Evolutionary conservation across 2,329 filamentous ascomycete genomes (phyloP), one percentile per base, ranked within the genome.

Genomic region (Monilinia fructigena): DNA sequence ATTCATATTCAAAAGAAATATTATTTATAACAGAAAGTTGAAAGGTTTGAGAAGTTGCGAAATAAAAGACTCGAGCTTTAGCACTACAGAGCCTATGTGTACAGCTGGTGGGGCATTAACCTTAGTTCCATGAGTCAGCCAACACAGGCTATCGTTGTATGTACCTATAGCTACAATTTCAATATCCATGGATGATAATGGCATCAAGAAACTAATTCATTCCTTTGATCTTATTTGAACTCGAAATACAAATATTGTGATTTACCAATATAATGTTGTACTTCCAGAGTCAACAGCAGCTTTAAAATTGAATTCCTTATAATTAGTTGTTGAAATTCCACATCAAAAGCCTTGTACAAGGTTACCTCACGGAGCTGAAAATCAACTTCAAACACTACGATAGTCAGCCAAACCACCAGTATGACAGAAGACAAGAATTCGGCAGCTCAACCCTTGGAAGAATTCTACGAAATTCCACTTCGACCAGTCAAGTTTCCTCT

Each of bases 401-500:
- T 5, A 50, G 10, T 23, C 31, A 55, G 28, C 6, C 35, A 63
- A 28, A 28, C 8, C n/a, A 28, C 16, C 35, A 35, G 23, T 18
- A 45, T 52, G 48, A 40, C 35, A n/a, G 35, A 16, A 20, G 5
- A 40, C 4, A 16, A 40, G 0, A n/a, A n/a, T 23, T 35, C 23
- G 4, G 11, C 47, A 12, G 7, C 40, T n/a, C 60, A 38, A 20
- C 1, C 18, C 35, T 2, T 6, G 14, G 16, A 59, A n/a, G 61
- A 56, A 40, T 5, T 35, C 20, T 56, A 48, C 4, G 40, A 64
- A 18, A 5, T 64, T 14, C 62, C 62, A 3, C 62, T 65, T 45
- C 63, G 65, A 10, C 68, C 63, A 12, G 66, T 73, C 2, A 54
- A 55, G 16, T 65, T 73, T 8, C 68, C 71, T 12, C 63, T 55